Evolutionary conservation across 306 rosid species (phyloP), one percentile per base, ranked within the genome.

Genomic region (Delonix regia): DNA sequence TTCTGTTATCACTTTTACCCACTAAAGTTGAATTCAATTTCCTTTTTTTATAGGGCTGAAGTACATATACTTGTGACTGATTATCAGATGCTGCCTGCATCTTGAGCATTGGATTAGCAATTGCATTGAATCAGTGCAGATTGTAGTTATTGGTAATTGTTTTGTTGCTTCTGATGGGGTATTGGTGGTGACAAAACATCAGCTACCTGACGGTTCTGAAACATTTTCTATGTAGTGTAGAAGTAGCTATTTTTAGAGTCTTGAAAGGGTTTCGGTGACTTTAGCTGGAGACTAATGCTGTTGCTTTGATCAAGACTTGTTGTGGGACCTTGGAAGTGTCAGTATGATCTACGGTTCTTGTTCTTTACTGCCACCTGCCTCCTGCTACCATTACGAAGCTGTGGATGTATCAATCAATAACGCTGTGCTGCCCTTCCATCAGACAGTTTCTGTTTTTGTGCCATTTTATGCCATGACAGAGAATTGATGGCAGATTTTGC

Each of bases 401-500:
- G 51, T 51, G 78, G 87, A 76, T 76, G 86, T 84, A 78, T 86
- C 79, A 73, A 85, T 85, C 79, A 93, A 93, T 91, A 96, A 90
- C 81, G 89, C 90, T 74, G 87, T 77, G 89, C 91, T 81, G 88
- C 90, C 79, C 80, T 44, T 87, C 88, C 94, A 87, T 86, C 92
- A 78, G 78, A 86, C 74, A 57, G 78, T 74, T 81, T 91, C 86
- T 89, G 91, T 88, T 86, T 82, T 88, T 84, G 78, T 85, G 85
- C 88, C 76, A 36, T 51, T 75, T 80, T 87, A 80, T 78, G 79
- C 80, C 76, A 75, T 81, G 85, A 80, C 83, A 78, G 85, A 87
- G 88, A 44, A 87, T 90, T 95, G 88, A 89, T 84, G 98, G 88
- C 91, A 84, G 90, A 79, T 78, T 88, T 83, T 81, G 86, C 89